Evolutionary conservation across 164 flowering plant species (phyloP).

Genomic region (Umbellularia californica): DNA sequence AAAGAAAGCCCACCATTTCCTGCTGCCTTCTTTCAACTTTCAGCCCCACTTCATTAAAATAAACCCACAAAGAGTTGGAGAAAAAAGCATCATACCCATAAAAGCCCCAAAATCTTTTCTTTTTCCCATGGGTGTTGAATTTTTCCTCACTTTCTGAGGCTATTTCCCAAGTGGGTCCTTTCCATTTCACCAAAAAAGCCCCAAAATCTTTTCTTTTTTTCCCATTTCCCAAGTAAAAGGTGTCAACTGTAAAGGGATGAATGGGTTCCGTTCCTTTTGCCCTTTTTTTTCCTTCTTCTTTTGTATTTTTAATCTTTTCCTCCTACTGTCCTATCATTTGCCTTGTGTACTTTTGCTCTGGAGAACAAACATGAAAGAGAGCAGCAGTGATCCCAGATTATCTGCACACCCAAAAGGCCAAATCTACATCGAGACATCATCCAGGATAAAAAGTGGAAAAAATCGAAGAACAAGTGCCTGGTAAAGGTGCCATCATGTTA

Average conservation of each 20-base stretch:
- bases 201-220: neutral
- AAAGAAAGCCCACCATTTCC: slow-evolving; percentile 8
- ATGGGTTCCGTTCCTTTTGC: neutral
- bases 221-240: no score
- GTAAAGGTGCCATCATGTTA: no score
- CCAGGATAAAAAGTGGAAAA: neutral
- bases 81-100: slow-evolving; percentile 28
- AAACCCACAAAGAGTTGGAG: slow-evolving; percentile 26
- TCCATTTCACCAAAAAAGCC: slow-evolving; percentile 11
- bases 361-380: neutral
- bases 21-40: slow-evolving; percentile 4
- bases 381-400: neutral
- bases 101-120: no score
- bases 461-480: no score
- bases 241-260: neutral
- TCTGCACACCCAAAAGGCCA: neutral
- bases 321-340: neutral
- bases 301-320: neutral
- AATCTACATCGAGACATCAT: slow-evolving; percentile 1
- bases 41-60: neutral
- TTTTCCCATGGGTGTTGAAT: slow-evolving; percentile 9
- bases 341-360: neutral
- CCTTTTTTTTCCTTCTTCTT: no score
- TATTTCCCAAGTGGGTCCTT: slow-evolving; percentile 22
- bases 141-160: slow-evolving; percentile 9